Conservation (phyloP, 768 basidiomycete genomes). For the Pleurotus sapidus region DNA sequence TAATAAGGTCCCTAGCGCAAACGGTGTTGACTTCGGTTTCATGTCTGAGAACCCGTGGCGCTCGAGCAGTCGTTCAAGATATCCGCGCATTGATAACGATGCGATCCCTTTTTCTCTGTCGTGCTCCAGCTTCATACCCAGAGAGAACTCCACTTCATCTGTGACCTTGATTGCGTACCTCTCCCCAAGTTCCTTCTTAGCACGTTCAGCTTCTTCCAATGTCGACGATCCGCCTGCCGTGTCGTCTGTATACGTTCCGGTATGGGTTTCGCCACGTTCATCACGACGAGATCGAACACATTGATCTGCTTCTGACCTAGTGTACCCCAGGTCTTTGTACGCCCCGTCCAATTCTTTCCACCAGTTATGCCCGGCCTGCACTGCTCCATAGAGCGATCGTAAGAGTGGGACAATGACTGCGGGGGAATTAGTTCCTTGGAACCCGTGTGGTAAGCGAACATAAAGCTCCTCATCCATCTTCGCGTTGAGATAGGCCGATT, state of each 20-base stretch:
- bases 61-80: slow-evolving; percentile 14
- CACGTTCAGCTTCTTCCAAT: not conserved
- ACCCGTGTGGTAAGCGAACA: slow-evolving; percentile 23
- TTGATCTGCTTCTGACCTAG: no score
- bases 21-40: slow-evolving; percentile 22
- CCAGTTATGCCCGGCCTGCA: slow-evolving; percentile 12
- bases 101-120: slow-evolving; percentile 10
- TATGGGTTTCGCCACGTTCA: slow-evolving; percentile 4
- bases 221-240: slow-evolving; percentile 7
- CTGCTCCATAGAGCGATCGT: slow-evolving; percentile 14
- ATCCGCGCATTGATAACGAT: slow-evolving; percentile 13
- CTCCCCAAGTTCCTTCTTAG: slow-evolving; percentile 7
- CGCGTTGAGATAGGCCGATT: slow-evolving; percentile 21
- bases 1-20: slow-evolving; percentile 17
- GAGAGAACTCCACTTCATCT: slow-evolving; percentile 1
- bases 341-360: slow-evolving; percentile 4
- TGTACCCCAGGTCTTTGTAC: slow-evolving; percentile 8
- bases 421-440: no score
- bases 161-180: slow-evolving; percentile 2
- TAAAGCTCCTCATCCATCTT: slow-evolving; percentile 23
- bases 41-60: slow-evolving; percentile 18
- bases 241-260: no score
- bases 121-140: slow-evolving; percentile 7
- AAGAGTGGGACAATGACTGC: not conserved
- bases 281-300: not conserved